phyloP scores from a whole-genome alignment of 2,329 filamentous ascomycete genomes.

The Clarireedia sp. region DNA sequence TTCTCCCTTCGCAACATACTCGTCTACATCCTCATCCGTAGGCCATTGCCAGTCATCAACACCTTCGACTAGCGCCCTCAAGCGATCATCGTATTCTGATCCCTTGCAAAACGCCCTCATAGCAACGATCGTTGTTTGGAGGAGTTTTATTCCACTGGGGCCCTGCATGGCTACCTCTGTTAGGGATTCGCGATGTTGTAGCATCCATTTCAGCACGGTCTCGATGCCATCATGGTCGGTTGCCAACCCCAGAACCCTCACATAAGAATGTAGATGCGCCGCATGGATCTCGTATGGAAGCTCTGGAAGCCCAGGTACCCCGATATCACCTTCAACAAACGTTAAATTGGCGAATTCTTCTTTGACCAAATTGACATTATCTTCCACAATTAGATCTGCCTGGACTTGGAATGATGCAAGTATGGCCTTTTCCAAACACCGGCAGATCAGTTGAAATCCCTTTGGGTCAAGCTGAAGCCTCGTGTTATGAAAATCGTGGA shows the following conservation, averaged over 20 bases:
- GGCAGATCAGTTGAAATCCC: conserved; percentile 24
- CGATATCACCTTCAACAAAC: neutral
- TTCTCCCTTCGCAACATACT: neutral
- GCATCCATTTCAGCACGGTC: conserved; percentile 51
- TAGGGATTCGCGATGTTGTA: conserved; percentile 35
- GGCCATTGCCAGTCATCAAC: conserved; percentile 26
- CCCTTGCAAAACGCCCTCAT: conserved; percentile 15
- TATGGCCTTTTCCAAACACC: conserved; percentile 22
- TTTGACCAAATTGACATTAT: conserved; percentile 27
- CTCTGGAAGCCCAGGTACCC: conserved; percentile 16
- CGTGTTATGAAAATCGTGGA: conserved; percentile 21
- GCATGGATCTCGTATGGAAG: conserved; percentile 39
- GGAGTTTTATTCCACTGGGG: conserved; percentile 15
- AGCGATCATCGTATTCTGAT: conserved; percentile 12
- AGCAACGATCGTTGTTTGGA: conserved; percentile 21
- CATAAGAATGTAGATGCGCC: conserved; percentile 47
- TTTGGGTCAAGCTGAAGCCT: conserved; percentile 25
- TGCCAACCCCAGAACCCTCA: conserved; percentile 55
- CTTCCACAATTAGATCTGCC: neutral
- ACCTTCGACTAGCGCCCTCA: conserved; percentile 18
- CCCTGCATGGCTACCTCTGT: conserved; percentile 2
- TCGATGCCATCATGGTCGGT: conserved; percentile 52
- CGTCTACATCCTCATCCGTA: conserved; percentile 14
- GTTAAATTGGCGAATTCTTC: conserved; percentile 26
- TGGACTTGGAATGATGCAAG: conserved; percentile 12